Percentiles rank a stretch among this genome's conserved stretches.
These are phyloP conservation scores for Boletus rubropictus DNA, from an alignment of 768 basidiomycete genomes.

Conservation along the genomic window DNA sequence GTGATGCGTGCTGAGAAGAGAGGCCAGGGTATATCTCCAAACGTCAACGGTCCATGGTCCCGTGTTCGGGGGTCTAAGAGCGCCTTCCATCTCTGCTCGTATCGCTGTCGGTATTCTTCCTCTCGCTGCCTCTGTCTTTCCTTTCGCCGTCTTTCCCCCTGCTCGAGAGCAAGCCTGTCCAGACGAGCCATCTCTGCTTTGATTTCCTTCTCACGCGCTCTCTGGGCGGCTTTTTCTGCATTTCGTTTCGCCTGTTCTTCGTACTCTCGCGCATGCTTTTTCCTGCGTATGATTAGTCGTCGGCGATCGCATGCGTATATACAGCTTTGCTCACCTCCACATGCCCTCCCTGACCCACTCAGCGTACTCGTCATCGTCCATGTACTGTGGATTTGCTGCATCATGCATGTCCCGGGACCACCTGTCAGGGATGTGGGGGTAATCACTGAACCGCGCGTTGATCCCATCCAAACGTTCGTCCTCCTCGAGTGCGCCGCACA, in stretches of 20 bases:
- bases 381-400: constrained; percentile 37
- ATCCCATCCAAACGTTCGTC: constrained; percentile 64
- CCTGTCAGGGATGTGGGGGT: constrained; percentile 65
- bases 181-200: constrained; percentile 48
- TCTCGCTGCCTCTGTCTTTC: constrained; percentile 41
- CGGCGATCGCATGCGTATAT: neutral
- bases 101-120: constrained; percentile 45
- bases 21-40: constrained; percentile 73
- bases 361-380: constrained; percentile 86
- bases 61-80: constrained; percentile 34
- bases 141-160: constrained; percentile 43
- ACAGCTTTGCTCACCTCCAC: constrained; percentile 55
- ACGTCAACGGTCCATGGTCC: constrained; percentile 34
- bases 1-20: constrained; percentile 34
- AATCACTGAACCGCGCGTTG: constrained; percentile 60
- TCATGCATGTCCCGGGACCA: constrained; percentile 49
- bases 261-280: constrained; percentile 61
- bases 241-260: constrained; percentile 55
- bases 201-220: constrained; percentile 48
- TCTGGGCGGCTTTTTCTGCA: constrained; percentile 47
- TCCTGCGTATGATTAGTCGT: constrained; percentile 36
- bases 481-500: constrained; percentile 66
- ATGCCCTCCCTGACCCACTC: constrained; percentile 85
- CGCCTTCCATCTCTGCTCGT: constrained; percentile 53
- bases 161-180: constrained; percentile 48